Evolutionary conservation across 768 basidiomycete species (phyloP), one percentile per base, ranked within the genome.

Genomic region (Kockovaella imperatae): DNA sequence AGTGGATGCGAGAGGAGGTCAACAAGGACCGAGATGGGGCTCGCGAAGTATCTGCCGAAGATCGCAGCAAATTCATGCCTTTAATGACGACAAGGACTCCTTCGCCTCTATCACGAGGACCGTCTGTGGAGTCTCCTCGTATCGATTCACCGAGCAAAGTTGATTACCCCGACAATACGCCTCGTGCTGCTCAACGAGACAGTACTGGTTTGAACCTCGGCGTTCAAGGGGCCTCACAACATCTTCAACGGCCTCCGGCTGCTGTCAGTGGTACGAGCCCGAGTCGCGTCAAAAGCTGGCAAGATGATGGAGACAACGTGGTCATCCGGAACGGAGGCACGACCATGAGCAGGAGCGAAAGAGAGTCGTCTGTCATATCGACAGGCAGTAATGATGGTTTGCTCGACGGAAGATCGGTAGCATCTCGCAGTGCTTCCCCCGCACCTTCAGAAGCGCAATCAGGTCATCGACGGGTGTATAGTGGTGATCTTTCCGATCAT

Each of bases 21-120:
- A 52, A 50, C 57, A 23, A 30, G 58, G 17, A 54, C 59, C 21
- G 59, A 64, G 21, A 59, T 62, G 46, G 58, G 49, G 23, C 34
- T 62, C 3, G 52, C 57, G 8, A 36, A n/a, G n/a, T 60, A 39
- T 53, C 60, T 5, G 54, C 53, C 32, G 17, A 60, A 21, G 64
- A 66, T 40, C 57, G 58, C 49, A 55, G 64, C 5, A 40, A 59
- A 38, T 44, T 47, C 14, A 43, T 51, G 4, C 36, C 35, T 4
- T 39, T 56, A 4, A 40, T 62, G 14, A 14, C 29, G 14, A 42
- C 34, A 13, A 43, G 58, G 18, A 55, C 56, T 1, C 53, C 59
- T 3, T 60, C 59, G 11, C 62, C 62, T 1, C 38, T 64, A 24
- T 51, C 53, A 1, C 26, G 54, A 7, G 55, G 57, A 42, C 36